Evolutionary conservation across 495 filamentous ascomycete genomes (phyloP).

Genomic region (Pyrenopolyporus hunteri): DNA sequence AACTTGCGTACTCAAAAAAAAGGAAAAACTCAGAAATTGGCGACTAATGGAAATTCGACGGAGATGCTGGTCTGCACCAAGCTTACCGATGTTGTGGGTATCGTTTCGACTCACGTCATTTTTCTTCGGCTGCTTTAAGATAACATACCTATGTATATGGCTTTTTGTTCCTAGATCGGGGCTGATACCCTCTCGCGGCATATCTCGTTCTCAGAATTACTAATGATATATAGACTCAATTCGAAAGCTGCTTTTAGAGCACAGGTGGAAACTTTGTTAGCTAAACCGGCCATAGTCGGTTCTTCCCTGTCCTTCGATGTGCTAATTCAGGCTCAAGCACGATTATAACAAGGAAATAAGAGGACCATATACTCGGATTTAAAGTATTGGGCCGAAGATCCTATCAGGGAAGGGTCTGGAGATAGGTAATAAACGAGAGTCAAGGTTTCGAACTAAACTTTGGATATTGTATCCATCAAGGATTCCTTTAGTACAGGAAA

Average conservation of each 20-base stretch:
- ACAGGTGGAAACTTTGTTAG: neutral
- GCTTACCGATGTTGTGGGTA: slow-evolving; percentile 16
- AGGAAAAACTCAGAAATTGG: slow-evolving; percentile 26
- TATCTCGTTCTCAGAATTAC: slow-evolving; percentile 28
- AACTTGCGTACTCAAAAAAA: too few species aligned
- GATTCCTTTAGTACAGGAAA: neutral
- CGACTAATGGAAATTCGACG: slow-evolving; percentile 19
- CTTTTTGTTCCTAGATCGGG: slow-evolving; percentile 25
- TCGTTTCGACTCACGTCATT: slow-evolving; percentile 13
- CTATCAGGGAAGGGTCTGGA: neutral
- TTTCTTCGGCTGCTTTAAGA: slow-evolving; percentile 19
- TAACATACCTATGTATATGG: slow-evolving; percentile 5
- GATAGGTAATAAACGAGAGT: neutral
- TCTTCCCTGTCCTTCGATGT: slow-evolving; percentile 5
- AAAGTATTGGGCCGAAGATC: neutral
- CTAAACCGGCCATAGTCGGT: neutral
- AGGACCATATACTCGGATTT: slow-evolving; percentile 3
- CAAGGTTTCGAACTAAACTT: slow-evolving; percentile 14
- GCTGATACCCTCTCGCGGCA: slow-evolving; percentile 35
- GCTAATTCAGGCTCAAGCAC: slow-evolving; percentile 3
- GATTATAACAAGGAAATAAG: slow-evolving; percentile 1
- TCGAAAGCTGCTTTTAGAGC: slow-evolving; percentile 25
- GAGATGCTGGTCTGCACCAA: slow-evolving; percentile 15
- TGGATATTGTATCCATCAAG: neutral
- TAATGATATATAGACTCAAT: slow-evolving; percentile 37